A percentile compares a stretch with the other conserved stretches of the same genome.
Evolutionary conservation across 768 basidiomycete species (phyloP).

Genomic region (Rhizopogon vinicolor): DNA sequence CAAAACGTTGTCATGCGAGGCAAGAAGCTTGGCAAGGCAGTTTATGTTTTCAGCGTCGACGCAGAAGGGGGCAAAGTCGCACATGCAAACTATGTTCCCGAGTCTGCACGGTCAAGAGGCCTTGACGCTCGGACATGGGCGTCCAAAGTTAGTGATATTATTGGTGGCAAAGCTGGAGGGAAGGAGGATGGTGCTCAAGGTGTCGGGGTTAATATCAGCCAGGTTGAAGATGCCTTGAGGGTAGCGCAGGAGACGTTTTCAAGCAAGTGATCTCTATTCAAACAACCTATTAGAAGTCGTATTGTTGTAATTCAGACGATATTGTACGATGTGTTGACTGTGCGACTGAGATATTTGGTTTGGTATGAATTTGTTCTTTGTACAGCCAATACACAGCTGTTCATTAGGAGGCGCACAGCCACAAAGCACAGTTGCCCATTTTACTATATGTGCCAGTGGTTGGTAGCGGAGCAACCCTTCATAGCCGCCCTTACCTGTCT

Average conservation of each 20-base stretch:
- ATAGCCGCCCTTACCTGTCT: not conserved
- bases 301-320: not conserved
- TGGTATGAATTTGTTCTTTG: too few species aligned
- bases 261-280: constrained; percentile 7
- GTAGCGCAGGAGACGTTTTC: constrained; percentile 44
- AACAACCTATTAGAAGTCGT: not conserved
- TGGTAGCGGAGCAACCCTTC: too few species aligned
- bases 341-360: too few species aligned
- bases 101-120: constrained; percentile 54
- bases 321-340: too few species aligned
- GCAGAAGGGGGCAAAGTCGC: constrained; percentile 66
- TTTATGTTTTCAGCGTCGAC: constrained; percentile 87
- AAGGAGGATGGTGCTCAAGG: constrained; percentile 93
- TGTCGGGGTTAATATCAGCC: constrained; percentile 63
- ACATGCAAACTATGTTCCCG: constrained; percentile 81
- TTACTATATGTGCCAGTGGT: not conserved
- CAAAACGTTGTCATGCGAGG: constrained; percentile 71
- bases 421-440: not conserved
- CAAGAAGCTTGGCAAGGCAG: constrained; percentile 77
- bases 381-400: constrained; percentile 1
- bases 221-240: constrained; percentile 62
- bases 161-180: constrained; percentile 97
- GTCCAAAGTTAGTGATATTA: constrained; percentile 61
- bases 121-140: constrained; percentile 92
- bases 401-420: not conserved